A percentile compares a stretch with the other conserved stretches of the same genome.
Evolutionary conservation across 164 flowering plant species (phyloP).

Genomic region (Vitis riparia): DNA sequence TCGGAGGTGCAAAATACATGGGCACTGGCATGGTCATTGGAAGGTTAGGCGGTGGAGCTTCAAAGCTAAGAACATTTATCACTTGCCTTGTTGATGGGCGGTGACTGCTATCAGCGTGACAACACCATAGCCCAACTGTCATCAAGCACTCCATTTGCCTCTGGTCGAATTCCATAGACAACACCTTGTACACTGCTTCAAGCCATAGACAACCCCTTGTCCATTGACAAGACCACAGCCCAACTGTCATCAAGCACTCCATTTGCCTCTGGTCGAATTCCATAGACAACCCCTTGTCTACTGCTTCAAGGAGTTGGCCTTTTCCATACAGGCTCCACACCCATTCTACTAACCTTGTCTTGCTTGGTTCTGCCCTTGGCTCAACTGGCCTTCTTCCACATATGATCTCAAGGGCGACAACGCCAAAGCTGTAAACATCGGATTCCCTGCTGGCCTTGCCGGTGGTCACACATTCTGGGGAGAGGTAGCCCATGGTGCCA

Average conservation of each 20-base stretch:
- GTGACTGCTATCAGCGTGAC: conserved; percentile 36
- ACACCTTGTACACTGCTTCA: conserved; percentile 35
- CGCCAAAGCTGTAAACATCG: conserved; percentile 61
- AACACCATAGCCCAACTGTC: conserved; percentile 54
- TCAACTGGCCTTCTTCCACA: conserved; percentile 48
- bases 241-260: conserved; percentile 42
- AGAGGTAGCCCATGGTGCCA: conserved; percentile 62
- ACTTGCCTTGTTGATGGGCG: conserved; percentile 52
- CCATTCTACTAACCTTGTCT: conserved; percentile 46
- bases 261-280: conserved; percentile 35
- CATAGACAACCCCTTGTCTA: conserved; percentile 20
- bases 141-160: conserved; percentile 38
- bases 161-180: conserved; percentile 27
- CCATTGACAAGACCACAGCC: conserved; percentile 50
- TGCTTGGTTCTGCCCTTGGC: conserved; percentile 15
- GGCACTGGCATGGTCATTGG: conserved; percentile 48
- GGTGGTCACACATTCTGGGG: conserved; percentile 51
- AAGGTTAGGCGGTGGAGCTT: conserved; percentile 41
- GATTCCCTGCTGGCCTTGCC: conserved; percentile 56
- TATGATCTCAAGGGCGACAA: conserved; percentile 48
- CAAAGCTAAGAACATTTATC: conserved; percentile 34
- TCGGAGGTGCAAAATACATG: conserved; percentile 25
- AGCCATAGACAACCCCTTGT: no score
- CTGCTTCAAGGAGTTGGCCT: conserved; percentile 41
- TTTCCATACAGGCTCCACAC: conserved; percentile 56